Evolutionary conservation across 2,329 filamentous ascomycete species (phyloP).

Genomic region (Pseudogymnoascus sp.): DNA sequence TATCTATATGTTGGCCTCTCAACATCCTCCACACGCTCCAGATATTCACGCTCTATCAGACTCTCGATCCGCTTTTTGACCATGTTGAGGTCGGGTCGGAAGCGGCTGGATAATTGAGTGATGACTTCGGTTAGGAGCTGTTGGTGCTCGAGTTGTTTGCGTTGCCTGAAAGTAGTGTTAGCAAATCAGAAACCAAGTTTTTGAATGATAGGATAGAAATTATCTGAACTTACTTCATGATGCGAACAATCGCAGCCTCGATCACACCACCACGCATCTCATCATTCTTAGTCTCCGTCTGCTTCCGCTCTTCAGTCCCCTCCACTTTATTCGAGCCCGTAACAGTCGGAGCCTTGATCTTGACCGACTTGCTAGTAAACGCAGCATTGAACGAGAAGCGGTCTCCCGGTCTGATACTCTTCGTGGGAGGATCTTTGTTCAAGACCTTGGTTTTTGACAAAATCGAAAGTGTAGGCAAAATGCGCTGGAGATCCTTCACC

Average conservation of each 20-base stretch:
- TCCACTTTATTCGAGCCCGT: conserved; percentile 75
- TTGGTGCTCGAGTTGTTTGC: conserved; percentile 62
- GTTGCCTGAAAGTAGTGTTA: conserved; percentile 49
- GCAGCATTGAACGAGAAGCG: conserved; percentile 72
- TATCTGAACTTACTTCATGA: conserved; percentile 64
- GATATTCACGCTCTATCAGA: conserved; percentile 66
- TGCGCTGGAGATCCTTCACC: conserved; percentile 61
- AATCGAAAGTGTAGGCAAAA: conserved; percentile 73
- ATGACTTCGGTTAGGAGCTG: conserved; percentile 65
- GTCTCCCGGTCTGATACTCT: conserved; percentile 68
- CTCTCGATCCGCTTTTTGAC: conserved; percentile 78
- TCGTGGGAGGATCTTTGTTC: conserved; percentile 69
- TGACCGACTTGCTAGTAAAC: conserved; percentile 74
- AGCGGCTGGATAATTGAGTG: conserved; percentile 56
- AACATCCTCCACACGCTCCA: conserved; percentile 64
- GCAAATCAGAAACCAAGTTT: conserved; percentile 12
- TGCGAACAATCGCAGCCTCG: conserved; percentile 69
- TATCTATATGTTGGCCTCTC: conserved; percentile 59
- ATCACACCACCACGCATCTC: conserved; percentile 62
- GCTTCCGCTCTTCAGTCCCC: conserved; percentile 56
- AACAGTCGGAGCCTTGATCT: conserved; percentile 83
- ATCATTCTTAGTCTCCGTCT: conserved; percentile 68
- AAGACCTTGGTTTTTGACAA: conserved; percentile 76
- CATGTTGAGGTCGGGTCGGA: conserved; percentile 67
- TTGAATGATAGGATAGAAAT: not conserved